Percentiles rank a stretch among this genome's conserved stretches.
Evolutionary conservation across 2,329 filamentous ascomycete species (phyloP).

Genomic region (Aspergillus oerlinghausenensis): DNA sequence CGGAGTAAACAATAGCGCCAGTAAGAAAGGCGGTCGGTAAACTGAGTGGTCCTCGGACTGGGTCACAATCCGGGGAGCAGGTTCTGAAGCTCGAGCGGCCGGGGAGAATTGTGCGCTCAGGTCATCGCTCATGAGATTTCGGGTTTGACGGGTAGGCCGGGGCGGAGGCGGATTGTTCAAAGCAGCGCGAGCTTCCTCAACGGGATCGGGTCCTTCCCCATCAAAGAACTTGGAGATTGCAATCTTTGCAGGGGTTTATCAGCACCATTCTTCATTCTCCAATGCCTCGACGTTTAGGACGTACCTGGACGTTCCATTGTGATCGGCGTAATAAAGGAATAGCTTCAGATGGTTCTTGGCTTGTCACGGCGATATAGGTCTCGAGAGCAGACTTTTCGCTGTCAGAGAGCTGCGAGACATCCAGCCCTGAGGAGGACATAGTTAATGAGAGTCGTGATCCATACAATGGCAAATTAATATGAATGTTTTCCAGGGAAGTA

Average conservation of each 20-base stretch:
- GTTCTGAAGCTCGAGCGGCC: constrained; percentile 50
- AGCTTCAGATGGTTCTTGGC: constrained; percentile 72
- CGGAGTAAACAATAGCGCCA: constrained; percentile 75
- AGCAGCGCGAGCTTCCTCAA: constrained; percentile 69
- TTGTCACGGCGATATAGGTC: constrained; percentile 82
- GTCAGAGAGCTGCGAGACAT: constrained; percentile 64
- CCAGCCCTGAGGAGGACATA: constrained; percentile 47
- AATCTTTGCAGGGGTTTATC: constrained; percentile 55
- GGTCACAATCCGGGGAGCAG: constrained; percentile 81
- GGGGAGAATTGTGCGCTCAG: constrained; percentile 28
- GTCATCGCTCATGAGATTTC: constrained; percentile 61
- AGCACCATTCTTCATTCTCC: not conserved
- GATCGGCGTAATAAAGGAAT: constrained; percentile 75
- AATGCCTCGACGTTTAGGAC: constrained; percentile 1
- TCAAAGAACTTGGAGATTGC: constrained; percentile 98
- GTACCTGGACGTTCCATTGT: constrained; percentile 91
- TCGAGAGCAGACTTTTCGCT: constrained; percentile 79
- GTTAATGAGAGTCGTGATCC: constrained; percentile 18
- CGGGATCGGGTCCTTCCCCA: constrained; percentile 77
- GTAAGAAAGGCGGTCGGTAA: constrained; percentile 67
- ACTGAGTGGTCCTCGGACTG: constrained; percentile 61
- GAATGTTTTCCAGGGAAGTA: not conserved
- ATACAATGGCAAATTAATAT: constrained; percentile 10
- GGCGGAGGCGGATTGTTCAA: constrained; percentile 57
- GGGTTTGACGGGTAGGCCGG: constrained; percentile 59